A percentile compares a stretch with the other conserved stretches of the same genome.
phyloP scores from a whole-genome alignment of 129 eudicot genomes.

The Logfia minima region DNA sequence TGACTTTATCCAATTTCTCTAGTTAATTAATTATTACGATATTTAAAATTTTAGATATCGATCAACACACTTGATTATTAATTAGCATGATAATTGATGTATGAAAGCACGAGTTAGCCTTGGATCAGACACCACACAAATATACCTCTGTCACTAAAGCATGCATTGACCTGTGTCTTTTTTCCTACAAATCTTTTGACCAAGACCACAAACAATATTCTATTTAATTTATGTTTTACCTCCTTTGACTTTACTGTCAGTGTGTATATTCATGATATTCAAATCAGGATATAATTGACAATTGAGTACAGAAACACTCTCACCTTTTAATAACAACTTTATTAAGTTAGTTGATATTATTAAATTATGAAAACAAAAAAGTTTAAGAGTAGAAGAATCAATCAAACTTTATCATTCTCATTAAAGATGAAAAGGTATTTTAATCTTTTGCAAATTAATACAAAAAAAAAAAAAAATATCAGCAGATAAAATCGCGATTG shows the following conservation, averaged over 20 bases:
- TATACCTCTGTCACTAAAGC: slow-evolving; percentile 22
- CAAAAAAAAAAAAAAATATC: no score
- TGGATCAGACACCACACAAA: slow-evolving; percentile 35
- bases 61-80: slow-evolving; percentile 22
- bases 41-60: background rate
- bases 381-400: no score
- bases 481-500: no score
- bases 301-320: slow-evolving; percentile 8
- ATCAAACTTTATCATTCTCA: no score
- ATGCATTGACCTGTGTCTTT: slow-evolving; percentile 22
- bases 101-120: slow-evolving; percentile 2
- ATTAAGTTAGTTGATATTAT: no score
- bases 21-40: background rate
- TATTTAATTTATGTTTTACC: slow-evolving; percentile 10
- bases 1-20: background rate
- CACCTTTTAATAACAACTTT: background rate
- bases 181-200: slow-evolving; percentile 36
- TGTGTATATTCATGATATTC: slow-evolving; percentile 17
- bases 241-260: slow-evolving; percentile 20
- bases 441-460: no score
- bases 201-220: slow-evolving; percentile 12
- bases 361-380: no score
- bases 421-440: no score
- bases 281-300: slow-evolving; percentile 33
- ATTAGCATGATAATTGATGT: slow-evolving; percentile 19